A percentile compares a stretch with the other conserved stretches of the same genome.
These are phyloP conservation scores for Eucalyptus virginea DNA, from an alignment of 345 rosid genomes.

Conservation along the genomic window DNA sequence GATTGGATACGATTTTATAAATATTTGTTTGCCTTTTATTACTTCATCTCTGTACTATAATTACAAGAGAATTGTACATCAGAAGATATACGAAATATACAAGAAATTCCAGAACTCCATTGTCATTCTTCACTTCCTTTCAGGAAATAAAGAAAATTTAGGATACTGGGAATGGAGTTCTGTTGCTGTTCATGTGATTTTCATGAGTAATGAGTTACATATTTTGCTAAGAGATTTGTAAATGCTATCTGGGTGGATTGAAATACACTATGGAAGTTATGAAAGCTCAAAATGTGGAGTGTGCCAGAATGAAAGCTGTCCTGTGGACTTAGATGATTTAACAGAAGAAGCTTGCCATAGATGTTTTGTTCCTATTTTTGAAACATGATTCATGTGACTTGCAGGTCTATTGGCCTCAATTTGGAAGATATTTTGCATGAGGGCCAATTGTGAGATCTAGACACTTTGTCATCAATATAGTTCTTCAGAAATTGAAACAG, in stretches of 20 bases:
- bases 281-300: neutral
- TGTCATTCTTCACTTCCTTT: too few species aligned
- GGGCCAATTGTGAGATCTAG: constrained; percentile 78
- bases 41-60: too few species aligned
- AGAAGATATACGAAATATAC: too few species aligned
- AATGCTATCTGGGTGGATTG: too few species aligned
- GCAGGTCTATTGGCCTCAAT: constrained; percentile 94
- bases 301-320: too few species aligned
- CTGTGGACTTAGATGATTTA: too few species aligned
- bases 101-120: too few species aligned
- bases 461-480: neutral
- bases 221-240: neutral
- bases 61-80: too few species aligned
- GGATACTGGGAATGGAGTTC: neutral
- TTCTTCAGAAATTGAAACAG: too few species aligned
- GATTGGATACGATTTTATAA: too few species aligned
- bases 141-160: neutral
- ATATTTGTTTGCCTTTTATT: too few species aligned
- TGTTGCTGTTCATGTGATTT: neutral
- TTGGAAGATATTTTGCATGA: constrained; percentile 97
- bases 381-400: neutral
- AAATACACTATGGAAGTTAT: too few species aligned
- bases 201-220: neutral
- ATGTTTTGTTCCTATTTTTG: neutral
- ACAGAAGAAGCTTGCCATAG: neutral